Percentiles rank a stretch among this genome's conserved stretches.
Evolutionary conservation across 371 early-diverging fungal species (phyloP).

Genomic region (Aphelidium insulamus): DNA sequence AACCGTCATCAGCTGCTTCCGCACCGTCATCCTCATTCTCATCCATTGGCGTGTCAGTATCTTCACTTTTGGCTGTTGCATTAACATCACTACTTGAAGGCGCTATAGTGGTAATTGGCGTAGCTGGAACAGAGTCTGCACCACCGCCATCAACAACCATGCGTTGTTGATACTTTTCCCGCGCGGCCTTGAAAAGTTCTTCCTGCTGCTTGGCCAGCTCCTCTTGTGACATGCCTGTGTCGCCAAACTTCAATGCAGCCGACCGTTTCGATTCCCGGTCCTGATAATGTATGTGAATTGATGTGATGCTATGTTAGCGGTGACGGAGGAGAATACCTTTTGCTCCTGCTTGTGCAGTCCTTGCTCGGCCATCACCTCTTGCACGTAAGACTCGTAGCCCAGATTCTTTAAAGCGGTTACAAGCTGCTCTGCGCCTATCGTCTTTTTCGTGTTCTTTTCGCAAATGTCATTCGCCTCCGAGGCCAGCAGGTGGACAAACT

Average conservation of each 20-base stretch:
- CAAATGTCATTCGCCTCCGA: constrained; percentile 92
- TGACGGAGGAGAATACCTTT: constrained; percentile 24
- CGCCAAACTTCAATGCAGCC: constrained; percentile 61
- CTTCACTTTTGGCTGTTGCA: too few species aligned
- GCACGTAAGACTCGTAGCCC: constrained; percentile 80
- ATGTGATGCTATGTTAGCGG: background rate
- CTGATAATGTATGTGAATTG: constrained; percentile 12
- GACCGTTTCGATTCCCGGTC: constrained; percentile 71
- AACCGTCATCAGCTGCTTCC: too few species aligned
- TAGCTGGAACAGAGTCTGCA: too few species aligned
- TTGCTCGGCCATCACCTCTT: constrained; percentile 66
- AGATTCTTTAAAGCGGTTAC: constrained; percentile 49
- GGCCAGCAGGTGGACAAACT: constrained; percentile 81
- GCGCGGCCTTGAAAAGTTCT: constrained; percentile 80
- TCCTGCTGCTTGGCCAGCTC: constrained; percentile 76
- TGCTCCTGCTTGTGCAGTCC: constrained; percentile 71
- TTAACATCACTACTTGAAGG: too few species aligned
- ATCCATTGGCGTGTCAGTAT: too few species aligned
- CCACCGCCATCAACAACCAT: too few species aligned
- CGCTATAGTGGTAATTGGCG: too few species aligned
- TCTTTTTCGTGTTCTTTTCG: constrained; percentile 93
- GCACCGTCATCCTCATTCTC: too few species aligned
- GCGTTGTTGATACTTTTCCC: constrained; percentile 41
- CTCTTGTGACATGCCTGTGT: constrained; percentile 75
- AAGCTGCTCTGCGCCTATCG: constrained; percentile 94